Percentiles rank a stretch among this genome's conserved stretches.
Conservation (phyloP, 2,329 filamentous ascomycete genomes). For the Diaporthe amygdali region DNA sequence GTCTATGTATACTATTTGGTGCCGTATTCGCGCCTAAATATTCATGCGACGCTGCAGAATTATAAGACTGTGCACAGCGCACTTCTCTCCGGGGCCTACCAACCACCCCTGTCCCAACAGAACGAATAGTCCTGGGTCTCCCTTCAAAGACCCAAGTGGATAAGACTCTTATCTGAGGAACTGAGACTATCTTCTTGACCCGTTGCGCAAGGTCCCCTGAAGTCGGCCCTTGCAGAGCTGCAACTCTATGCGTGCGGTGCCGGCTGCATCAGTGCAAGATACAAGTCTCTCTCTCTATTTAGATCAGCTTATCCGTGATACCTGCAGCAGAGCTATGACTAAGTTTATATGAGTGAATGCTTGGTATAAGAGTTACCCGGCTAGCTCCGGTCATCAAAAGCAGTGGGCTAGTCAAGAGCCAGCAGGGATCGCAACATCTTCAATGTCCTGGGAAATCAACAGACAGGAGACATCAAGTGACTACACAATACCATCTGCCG, state of each 20-base stretch:
- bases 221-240: too few species aligned
- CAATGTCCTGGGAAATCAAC: background rate
- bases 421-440: background rate
- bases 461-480: background rate
- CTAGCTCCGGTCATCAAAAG: background rate
- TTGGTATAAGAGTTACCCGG: background rate
- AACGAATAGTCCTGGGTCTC: background rate
- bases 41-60: background rate
- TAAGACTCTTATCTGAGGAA: background rate
- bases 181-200: background rate
- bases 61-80: background rate
- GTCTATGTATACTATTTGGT: background rate
- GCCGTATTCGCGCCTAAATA: background rate
- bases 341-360: too few species aligned
- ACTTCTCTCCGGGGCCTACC: conserved; percentile 8
- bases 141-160: background rate
- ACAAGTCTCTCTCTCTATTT: too few species aligned
- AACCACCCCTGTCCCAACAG: background rate
- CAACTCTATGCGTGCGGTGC: background rate
- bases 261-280: too few species aligned
- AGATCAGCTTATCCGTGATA: too few species aligned
- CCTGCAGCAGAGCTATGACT: too few species aligned
- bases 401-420: background rate
- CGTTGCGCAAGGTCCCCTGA: background rate
- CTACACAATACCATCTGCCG: background rate